Conservation (phyloP, 306 rosid genomes). For the Cajanus cajan region DNA sequence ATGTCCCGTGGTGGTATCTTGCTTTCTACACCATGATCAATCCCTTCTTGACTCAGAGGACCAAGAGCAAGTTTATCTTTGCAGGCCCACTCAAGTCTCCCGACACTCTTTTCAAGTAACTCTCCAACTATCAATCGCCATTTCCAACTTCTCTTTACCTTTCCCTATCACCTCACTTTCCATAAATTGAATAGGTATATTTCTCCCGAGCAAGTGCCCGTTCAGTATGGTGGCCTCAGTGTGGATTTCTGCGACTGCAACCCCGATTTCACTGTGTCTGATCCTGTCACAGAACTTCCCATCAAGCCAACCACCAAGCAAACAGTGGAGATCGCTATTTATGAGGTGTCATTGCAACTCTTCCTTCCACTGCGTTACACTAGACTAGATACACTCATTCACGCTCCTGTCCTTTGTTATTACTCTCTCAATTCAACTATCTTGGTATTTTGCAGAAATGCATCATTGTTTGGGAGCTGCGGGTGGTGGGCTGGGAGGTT, state of each 20-base stretch:
- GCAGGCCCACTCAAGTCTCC: slow-evolving; percentile 49
- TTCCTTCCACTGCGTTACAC: not conserved
- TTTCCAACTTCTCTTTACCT: not conserved
- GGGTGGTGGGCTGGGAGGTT: slow-evolving; percentile 98
- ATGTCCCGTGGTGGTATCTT: slow-evolving; percentile 56
- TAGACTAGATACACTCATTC: too few relatives aligned
- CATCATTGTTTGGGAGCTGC: slow-evolving; percentile 87
- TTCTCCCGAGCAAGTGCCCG: slow-evolving; percentile 83
- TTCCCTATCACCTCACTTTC: not conserved
- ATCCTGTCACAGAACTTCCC: slow-evolving; percentile 59
- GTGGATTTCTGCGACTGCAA: slow-evolving; percentile 92
- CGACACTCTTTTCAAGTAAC: slow-evolving; percentile 67
- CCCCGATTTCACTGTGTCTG: slow-evolving; percentile 75
- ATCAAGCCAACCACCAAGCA: slow-evolving; percentile 86
- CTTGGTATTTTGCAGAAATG: slow-evolving; percentile 73
- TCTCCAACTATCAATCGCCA: not conserved
- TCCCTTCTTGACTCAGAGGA: slow-evolving; percentile 54
- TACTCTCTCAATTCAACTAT: not conserved
- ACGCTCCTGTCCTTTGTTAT: not conserved
- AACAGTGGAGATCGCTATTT: slow-evolving; percentile 85
- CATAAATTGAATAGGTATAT: slow-evolving; percentile 50
- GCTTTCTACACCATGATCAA: slow-evolving; percentile 49
- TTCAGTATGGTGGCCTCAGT: slow-evolving; percentile 89
- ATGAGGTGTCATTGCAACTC: slow-evolving; percentile 56
- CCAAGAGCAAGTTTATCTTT: slow-evolving; percentile 54